Evolutionary conservation across 495 filamentous ascomycete genomes (phyloP).

Genomic region (Neurospora tetraspora): DNA sequence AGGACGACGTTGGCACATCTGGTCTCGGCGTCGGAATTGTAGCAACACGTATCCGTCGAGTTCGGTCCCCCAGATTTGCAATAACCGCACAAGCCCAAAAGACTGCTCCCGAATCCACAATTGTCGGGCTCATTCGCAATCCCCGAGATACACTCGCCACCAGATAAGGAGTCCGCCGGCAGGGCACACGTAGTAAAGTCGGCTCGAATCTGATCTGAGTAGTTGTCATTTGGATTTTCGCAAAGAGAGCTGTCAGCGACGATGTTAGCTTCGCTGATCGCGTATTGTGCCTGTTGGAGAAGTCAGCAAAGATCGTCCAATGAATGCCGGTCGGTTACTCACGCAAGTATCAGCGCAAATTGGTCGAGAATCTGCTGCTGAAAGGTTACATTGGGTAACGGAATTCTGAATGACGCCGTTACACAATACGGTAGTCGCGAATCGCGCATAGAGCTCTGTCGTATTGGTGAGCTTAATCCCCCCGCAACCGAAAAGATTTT

Average conservation of each 20-base stretch:
- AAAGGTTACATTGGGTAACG: conserved; percentile 56
- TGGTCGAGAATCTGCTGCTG: conserved; percentile 52
- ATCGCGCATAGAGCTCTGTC: conserved; percentile 83
- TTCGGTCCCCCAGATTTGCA: conserved; percentile 76
- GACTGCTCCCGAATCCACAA: conserved; percentile 78
- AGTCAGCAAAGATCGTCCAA: conserved; percentile 16
- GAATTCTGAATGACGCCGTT: conserved; percentile 94
- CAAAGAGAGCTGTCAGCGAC: conserved; percentile 67
- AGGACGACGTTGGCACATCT: conserved; percentile 66
- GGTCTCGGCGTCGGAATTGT: conserved; percentile 59
- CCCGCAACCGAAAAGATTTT: conserved; percentile 69
- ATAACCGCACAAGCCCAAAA: conserved; percentile 76
- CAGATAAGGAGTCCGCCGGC: conserved; percentile 64
- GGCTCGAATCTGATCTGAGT: conserved; percentile 70
- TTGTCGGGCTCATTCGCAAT: conserved; percentile 72
- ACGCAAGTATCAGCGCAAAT: conserved; percentile 90
- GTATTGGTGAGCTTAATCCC: conserved; percentile 70
- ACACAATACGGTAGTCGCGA: conserved; percentile 86
- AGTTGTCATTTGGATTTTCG: conserved; percentile 48
- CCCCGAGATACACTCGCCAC: conserved; percentile 62
- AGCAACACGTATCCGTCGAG: conserved; percentile 91
- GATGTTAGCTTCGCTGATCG: conserved; percentile 78
- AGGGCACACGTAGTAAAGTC: conserved; percentile 87
- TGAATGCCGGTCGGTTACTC: conserved; percentile 22
- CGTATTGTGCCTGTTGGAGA: conserved; percentile 57